Evolutionary conservation across 768 basidiomycete genomes (phyloP).

Genomic region (Butyriboletus loyo): DNA sequence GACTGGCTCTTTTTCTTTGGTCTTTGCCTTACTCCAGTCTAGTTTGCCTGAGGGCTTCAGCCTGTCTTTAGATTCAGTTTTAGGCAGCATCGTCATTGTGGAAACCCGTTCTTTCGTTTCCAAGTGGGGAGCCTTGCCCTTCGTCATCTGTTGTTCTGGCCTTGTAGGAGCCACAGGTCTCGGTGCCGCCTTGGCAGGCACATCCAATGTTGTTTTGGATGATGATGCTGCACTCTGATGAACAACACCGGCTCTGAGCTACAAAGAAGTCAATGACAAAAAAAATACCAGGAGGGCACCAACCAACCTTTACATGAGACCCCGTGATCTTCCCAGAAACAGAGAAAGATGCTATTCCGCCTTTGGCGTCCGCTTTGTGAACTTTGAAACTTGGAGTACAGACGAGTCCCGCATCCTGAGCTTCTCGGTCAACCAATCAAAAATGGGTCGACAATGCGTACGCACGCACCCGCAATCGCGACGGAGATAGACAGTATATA

Average conservation of each 20-base stretch:
- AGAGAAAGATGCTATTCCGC: conserved; percentile 10
- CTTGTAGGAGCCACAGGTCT: conserved; percentile 12
- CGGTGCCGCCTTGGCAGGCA: conserved; percentile 10
- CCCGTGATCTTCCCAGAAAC: conserved; percentile 45
- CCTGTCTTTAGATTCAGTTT: conserved; percentile 26
- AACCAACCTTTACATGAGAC: conserved; percentile 45
- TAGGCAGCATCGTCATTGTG: conserved; percentile 21
- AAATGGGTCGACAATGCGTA: neutral
- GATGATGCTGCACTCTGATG: conserved; percentile 31
- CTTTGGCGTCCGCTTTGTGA: conserved; percentile 30
- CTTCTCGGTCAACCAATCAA: neutral
- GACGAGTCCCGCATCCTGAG: conserved; percentile 46
- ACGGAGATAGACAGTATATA: conserved; percentile 71
- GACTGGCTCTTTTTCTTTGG: conserved; percentile 35
- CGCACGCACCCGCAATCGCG: conserved; percentile 45
- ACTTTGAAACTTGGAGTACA: conserved; percentile 34
- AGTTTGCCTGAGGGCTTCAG: conserved; percentile 47
- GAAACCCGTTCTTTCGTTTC: conserved; percentile 25
- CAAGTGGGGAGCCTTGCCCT: conserved; percentile 25
- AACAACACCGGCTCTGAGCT: conserved; percentile 15
- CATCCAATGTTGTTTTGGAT: conserved; percentile 44
- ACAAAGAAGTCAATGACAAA: neutral
- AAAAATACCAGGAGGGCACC: neutral
- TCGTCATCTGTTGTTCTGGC: conserved; percentile 12
- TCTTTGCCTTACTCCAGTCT: conserved; percentile 60